Conservation (phyloP, 352 stramenopile genomes). For the Phytophthora foliorum region DNA sequence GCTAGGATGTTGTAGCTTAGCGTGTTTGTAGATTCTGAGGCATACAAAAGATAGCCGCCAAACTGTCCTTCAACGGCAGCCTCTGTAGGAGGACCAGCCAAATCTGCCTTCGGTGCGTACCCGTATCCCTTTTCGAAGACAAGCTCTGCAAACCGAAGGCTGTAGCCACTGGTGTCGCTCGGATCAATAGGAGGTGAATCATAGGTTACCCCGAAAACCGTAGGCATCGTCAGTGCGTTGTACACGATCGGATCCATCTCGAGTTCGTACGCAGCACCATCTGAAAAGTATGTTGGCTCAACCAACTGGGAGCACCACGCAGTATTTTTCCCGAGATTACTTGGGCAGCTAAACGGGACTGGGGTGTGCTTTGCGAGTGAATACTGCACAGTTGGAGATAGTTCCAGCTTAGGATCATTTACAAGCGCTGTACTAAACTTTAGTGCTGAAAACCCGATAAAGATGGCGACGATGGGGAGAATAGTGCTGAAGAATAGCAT, state of each 20-base stretch:
- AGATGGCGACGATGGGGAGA: constrained; percentile 74
- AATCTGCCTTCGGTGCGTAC: constrained; percentile 14
- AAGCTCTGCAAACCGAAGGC: constrained; percentile 63
- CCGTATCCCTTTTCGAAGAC: constrained; percentile 62
- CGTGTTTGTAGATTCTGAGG: constrained; percentile 41
- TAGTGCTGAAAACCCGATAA: constrained; percentile 68
- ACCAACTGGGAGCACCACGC: constrained; percentile 32
- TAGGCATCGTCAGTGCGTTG: constrained; percentile 37
- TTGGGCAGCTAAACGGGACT: constrained; percentile 59
- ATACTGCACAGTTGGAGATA: constrained; percentile 48
- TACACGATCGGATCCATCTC: constrained; percentile 50
- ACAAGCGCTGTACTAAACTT: constrained; percentile 57
- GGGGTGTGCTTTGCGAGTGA: constrained; percentile 40
- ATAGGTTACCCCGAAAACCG: constrained; percentile 68
- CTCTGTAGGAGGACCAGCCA: constrained; percentile 6
- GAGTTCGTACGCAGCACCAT: constrained; percentile 43
- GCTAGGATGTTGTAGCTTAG: constrained; percentile 73
- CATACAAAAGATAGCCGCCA: constrained; percentile 63
- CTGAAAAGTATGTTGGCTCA: constrained; percentile 21
- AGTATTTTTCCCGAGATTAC: constrained; percentile 25
- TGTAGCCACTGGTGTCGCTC: constrained; percentile 68
- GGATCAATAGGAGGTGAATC: constrained; percentile 41
- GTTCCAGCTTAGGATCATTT: constrained; percentile 60
- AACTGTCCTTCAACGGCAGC: constrained; percentile 50
- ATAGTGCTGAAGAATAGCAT: constrained; percentile 83